These are phyloP conservation scores for Penicillium bovifimosum DNA, from an alignment of 495 filamentous ascomycete genomes.

Conservation along the genomic window DNA sequence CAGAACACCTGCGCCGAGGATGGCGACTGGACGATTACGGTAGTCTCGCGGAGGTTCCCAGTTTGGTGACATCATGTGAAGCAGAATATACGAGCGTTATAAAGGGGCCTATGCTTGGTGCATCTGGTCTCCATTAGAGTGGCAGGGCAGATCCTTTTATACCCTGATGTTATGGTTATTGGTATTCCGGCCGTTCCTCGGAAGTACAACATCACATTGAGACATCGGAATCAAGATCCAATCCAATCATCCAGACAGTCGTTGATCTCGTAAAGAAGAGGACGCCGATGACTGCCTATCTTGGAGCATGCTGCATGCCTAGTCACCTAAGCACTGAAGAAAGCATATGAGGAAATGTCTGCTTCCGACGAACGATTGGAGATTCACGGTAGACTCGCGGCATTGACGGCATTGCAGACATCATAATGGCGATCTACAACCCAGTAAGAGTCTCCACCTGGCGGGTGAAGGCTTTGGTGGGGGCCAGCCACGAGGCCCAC, in stretches of 20 bases:
- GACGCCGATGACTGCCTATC: not conserved
- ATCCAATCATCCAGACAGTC: no score
- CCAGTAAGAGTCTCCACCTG: not conserved
- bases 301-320: no score
- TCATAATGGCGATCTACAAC: not conserved
- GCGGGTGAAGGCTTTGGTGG: not conserved
- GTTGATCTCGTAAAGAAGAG: no score
- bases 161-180: not conserved
- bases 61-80: slow-evolving; percentile 2
- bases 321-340: no score
- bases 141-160: slow-evolving; percentile 1
- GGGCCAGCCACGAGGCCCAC: no score
- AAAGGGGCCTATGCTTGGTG: not conserved
- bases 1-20: slow-evolving; percentile 45
- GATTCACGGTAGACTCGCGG: not conserved
- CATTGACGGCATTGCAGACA: not conserved
- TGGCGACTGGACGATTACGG: slow-evolving; percentile 33
- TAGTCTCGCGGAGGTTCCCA: slow-evolving; percentile 33
- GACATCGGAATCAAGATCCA: not conserved
- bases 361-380: not conserved
- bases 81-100: not conserved
- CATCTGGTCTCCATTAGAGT: not conserved
- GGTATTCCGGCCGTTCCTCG: not conserved
- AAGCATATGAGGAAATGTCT: not conserved
- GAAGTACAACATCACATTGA: not conserved